Evolutionary conservation across 257 asterid genomes (phyloP).

Genomic region (Lithospermum erythrorhizon): DNA sequence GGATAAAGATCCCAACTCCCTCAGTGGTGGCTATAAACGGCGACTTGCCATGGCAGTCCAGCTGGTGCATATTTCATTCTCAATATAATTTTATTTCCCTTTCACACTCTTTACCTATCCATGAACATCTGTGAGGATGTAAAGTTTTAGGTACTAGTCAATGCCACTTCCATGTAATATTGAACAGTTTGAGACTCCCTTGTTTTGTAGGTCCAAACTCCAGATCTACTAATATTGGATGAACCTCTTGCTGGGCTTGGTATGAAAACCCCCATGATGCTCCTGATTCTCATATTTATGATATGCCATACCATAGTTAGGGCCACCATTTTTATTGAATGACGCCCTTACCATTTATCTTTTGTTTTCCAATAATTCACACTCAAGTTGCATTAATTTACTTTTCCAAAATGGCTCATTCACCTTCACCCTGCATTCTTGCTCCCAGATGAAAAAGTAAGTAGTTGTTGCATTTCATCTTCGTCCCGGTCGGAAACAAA

Average conservation of each 20-base stretch:
- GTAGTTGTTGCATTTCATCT: no score
- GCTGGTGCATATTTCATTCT: constrained; percentile 41
- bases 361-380: not conserved
- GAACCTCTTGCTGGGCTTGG: constrained; percentile 99
- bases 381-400: no score
- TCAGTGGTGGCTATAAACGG: constrained; percentile 95
- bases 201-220: constrained; percentile 72
- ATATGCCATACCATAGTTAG: not conserved
- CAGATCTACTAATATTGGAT: constrained; percentile 70
- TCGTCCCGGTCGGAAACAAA: no score
- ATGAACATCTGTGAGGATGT: not conserved
- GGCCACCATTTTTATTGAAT: not conserved
- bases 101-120: constrained; percentile 1
- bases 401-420: no score
- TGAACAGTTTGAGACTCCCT: constrained; percentile 14
- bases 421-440: no score
- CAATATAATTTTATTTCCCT: constrained; percentile 5
- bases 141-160: not conserved
- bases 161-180: constrained; percentile 7
- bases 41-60: constrained; percentile 92
- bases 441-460: no score
- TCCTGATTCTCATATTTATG: constrained; percentile 8
- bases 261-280: constrained; percentile 22
- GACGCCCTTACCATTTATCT: constrained; percentile 9
- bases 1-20: constrained; percentile 64